A percentile compares a stretch with the other conserved stretches of the same genome.
phyloP scores from a whole-genome alignment of 2,329 filamentous ascomycete genomes.

The Xylaria sp. region DNA sequence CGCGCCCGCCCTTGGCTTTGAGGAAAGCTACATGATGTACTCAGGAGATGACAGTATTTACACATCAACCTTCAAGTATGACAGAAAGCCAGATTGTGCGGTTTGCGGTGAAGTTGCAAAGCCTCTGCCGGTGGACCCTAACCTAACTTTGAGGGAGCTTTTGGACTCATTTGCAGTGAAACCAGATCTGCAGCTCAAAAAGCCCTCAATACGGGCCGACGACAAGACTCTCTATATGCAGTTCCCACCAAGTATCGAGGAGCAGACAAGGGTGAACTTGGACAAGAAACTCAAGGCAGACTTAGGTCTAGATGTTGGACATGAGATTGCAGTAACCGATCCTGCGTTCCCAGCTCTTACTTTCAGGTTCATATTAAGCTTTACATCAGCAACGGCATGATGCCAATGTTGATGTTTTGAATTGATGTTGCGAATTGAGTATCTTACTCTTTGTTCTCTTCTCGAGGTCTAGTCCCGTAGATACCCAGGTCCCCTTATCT shows the following conservation, averaged over 20 bases:
- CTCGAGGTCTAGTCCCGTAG: neutral
- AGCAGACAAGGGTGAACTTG: slow-evolving; percentile 85
- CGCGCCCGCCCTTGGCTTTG: slow-evolving; percentile 80
- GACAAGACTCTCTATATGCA: slow-evolving; percentile 92
- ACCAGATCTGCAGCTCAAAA: slow-evolving; percentile 93
- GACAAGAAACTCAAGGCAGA: slow-evolving; percentile 76
- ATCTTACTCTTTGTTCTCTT: neutral
- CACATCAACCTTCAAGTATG: slow-evolving; percentile 95
- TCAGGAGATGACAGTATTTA: slow-evolving; percentile 95
- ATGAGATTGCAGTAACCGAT: slow-evolving; percentile 92
- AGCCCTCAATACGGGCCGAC: slow-evolving; percentile 82
- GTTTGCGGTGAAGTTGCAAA: slow-evolving; percentile 89
- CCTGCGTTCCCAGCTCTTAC: slow-evolving; percentile 84
- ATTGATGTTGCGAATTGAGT: neutral
- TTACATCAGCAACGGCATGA: slow-evolving; percentile 45
- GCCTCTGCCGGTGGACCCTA: slow-evolving; percentile 75
- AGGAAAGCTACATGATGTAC: slow-evolving; percentile 99
- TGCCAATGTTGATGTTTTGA: neutral
- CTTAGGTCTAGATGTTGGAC: slow-evolving; percentile 76
- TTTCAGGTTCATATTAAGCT: slow-evolving; percentile 66
- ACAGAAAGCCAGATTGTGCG: slow-evolving; percentile 93
- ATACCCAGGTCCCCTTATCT: neutral
- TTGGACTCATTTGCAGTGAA: slow-evolving; percentile 84
- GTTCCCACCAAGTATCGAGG: slow-evolving; percentile 80
- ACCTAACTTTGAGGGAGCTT: slow-evolving; percentile 81